These are phyloP conservation scores for Calonectria hawksworthii DNA, from an alignment of 2,329 filamentous ascomycete genomes.

Conservation along the genomic window DNA sequence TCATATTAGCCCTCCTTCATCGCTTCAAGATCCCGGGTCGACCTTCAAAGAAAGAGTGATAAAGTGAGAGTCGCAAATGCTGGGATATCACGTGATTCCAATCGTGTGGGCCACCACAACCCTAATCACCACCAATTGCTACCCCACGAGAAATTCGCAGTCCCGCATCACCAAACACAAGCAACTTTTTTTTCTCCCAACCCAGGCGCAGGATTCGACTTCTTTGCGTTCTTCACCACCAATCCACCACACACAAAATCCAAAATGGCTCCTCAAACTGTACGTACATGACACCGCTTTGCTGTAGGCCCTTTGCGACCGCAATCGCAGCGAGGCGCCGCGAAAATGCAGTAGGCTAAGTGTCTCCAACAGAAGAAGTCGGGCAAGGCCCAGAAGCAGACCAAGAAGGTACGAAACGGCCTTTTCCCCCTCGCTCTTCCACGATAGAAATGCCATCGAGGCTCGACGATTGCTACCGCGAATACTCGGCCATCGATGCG, in stretches of 20 bases:
- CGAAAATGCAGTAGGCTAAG: slow-evolving; percentile 95
- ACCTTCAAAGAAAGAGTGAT: neutral
- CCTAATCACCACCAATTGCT: slow-evolving; percentile 48
- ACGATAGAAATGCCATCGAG: slow-evolving; percentile 13
- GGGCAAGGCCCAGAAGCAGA: slow-evolving; percentile 81
- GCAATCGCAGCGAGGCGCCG: slow-evolving; percentile 30
- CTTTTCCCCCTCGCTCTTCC: neutral
- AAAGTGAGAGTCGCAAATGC: neutral
- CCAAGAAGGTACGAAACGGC: slow-evolving; percentile 79
- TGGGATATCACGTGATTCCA: slow-evolving; percentile 3
- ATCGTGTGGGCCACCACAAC: slow-evolving; percentile 39
- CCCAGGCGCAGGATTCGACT: slow-evolving; percentile 85
- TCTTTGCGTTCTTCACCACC: slow-evolving; percentile 68
- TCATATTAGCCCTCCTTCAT: neutral
- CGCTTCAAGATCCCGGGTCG: neutral
- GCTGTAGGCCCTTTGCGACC: slow-evolving; percentile 77
- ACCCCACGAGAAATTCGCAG: slow-evolving; percentile 46
- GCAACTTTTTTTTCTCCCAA: slow-evolving; percentile 29
- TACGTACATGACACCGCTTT: slow-evolving; percentile 93
- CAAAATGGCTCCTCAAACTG: slow-evolving; percentile 89
- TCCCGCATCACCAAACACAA: slow-evolving; percentile 30
- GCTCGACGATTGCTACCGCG: slow-evolving; percentile 6
- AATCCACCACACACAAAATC: slow-evolving; percentile 41
- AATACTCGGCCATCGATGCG: neutral
- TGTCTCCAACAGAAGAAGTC: slow-evolving; percentile 75